These are phyloP conservation scores for Hyphopichia pseudoburtonii DNA, from an alignment of 1,139 yeast species.

Conservation along the genomic window DNA sequence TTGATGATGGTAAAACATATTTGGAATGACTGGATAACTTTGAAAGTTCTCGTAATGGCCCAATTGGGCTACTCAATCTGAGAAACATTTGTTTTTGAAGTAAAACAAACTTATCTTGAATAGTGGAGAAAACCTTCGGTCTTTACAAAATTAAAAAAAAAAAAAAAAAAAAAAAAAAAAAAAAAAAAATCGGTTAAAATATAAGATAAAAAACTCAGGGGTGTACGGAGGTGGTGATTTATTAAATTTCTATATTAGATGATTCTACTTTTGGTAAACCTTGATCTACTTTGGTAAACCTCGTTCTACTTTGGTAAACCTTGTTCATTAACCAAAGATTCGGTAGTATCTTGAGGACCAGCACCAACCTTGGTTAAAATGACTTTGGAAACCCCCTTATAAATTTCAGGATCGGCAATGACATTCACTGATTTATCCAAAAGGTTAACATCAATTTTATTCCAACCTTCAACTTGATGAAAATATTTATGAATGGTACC, in stretches of 20 bases:
- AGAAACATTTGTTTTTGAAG: no score
- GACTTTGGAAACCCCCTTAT: conserved; percentile 73
- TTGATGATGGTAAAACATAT: no score
- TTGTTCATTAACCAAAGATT: conserved; percentile 50
- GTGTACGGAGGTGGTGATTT: no score
- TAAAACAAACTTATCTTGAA: no score
- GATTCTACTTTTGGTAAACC: neutral
- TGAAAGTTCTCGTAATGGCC: no score
- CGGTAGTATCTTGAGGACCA: conserved; percentile 68
- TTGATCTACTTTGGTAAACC: conserved; percentile 3
- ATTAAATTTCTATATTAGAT: neutral
- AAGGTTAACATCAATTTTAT: conserved; percentile 30
- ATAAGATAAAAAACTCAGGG: neutral
- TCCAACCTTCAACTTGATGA: conserved; percentile 71
- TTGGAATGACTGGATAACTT: no score
- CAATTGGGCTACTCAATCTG: no score
- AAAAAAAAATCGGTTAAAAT: no score
- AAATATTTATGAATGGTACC: conserved; percentile 58
- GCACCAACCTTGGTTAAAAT: conserved; percentile 84
- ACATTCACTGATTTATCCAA: conserved; percentile 34
- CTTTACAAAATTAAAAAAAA: no score
- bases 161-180: no score
- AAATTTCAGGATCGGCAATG: conserved; percentile 51
- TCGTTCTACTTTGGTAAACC: conserved; percentile 29
- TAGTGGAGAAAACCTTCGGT: no score